Evolutionary conservation across 441 rosid genomes (phyloP), one percentile per base, ranked within the genome.

Genomic region (Eutrema salsugineum): DNA sequence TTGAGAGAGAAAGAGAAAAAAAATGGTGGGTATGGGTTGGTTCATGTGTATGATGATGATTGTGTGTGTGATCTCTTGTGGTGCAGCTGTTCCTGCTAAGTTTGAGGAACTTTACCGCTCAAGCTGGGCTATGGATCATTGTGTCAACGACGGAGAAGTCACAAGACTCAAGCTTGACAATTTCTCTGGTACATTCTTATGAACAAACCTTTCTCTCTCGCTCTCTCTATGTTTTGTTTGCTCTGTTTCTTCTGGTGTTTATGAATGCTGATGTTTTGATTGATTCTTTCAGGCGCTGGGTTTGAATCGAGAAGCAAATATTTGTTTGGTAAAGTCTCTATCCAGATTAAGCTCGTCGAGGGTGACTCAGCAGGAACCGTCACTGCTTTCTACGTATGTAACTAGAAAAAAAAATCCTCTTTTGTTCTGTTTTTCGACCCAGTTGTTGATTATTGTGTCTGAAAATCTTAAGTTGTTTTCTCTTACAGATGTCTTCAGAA

Each of bases 401-500:
- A 66, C 11, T n/a, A 20, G 1, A 6, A 1, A 3, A 1, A 33
- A 0, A 8, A 4, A 50, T 0, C 32, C 28, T 63, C 77, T 59
- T 1, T 24, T 57, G n/a, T 22, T 50, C 58, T 46, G 56, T 63
- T 75, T 58, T 71, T 48, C 0, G 1, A 27, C 54, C 0, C 4
- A 1, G 43, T 24, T 46, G 39, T 32, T 43, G 63, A 17, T 4
- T 24, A n/a, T 7, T 32, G 4, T 33, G 43, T 58, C 74, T 68
- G 7, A 16, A 5, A 36, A 33, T 46, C 40, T 16, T 24, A 38
- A 36, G 15, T 11, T 58, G 11, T 3, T 20, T 5, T 24, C n/a
- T 50, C n/a, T 55, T 20, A 50, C 85, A 95, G 99, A 95, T 95
- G 99, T 92, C 99, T 71, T 95, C 99, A 0, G 97, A 95, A 0